A percentile compares a stretch with the other conserved stretches of the same genome.
Evolutionary conservation across 169 alveolate species (phyloP).

Genomic region (Cryptosporidium sp.): DNA sequence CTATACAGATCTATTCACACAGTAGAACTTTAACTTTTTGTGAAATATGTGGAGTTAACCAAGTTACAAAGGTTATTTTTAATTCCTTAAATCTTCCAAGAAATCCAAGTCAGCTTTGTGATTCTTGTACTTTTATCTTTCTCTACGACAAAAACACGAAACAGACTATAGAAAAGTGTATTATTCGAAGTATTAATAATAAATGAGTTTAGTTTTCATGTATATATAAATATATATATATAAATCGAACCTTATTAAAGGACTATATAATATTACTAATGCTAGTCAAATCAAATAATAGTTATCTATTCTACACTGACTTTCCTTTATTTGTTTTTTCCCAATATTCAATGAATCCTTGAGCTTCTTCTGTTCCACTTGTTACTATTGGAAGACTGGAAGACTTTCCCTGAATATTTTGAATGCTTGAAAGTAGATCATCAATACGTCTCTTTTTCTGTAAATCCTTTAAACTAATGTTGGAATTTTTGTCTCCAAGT

Average conservation of each 20-base stretch:
- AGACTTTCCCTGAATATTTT: conserved; percentile 25
- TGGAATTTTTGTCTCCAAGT: background rate
- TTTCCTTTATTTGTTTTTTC: conserved; percentile 27
- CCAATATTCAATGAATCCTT: conserved; percentile 51
- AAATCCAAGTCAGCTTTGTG: conserved; percentile 84
- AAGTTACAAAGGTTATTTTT: conserved; percentile 80
- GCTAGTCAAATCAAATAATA: background rate
- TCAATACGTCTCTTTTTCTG: conserved; percentile 33
- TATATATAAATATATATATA: too few species aligned
- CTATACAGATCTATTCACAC: conserved; percentile 83
- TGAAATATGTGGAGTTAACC: conserved; percentile 82
- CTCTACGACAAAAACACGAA: conserved; percentile 72
- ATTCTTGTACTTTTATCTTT: conserved; percentile 81
- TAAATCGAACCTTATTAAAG: too few species aligned
- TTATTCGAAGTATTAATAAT: conserved; percentile 29
- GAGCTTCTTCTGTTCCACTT: conserved; percentile 38
- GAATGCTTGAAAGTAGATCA: background rate
- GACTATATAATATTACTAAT: too few species aligned
- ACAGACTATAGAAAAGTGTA: conserved; percentile 52
- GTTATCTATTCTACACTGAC: background rate
- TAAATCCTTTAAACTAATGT: background rate
- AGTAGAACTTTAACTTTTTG: conserved; percentile 80
- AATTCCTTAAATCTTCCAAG: conserved; percentile 83
- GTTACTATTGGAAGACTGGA: conserved; percentile 27
- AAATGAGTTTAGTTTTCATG: too few species aligned